A percentile compares a stretch with the other conserved stretches of the same genome.
Evolutionary conservation across 1,284 basidiomycete species (phyloP).

Genomic region (Tylopilus sp.): DNA sequence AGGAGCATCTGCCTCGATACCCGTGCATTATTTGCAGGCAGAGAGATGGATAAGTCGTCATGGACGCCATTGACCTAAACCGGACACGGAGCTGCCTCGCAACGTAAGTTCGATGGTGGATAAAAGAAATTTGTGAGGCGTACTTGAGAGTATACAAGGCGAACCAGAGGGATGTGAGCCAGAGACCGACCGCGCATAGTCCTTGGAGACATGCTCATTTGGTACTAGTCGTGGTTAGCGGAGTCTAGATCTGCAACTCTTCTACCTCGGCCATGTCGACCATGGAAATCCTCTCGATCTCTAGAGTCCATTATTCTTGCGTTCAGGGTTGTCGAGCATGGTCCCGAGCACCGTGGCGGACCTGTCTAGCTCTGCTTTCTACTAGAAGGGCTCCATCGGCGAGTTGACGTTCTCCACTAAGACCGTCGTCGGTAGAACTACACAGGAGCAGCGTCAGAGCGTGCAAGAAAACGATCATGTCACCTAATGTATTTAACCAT

Average conservation of each 20-base stretch:
- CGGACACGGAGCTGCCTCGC: slow-evolving; percentile 55
- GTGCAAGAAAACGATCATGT: slow-evolving; percentile 96
- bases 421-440: slow-evolving; percentile 94
- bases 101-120: slow-evolving; percentile 28
- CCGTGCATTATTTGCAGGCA: slow-evolving; percentile 40
- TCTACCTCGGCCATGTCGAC: slow-evolving; percentile 9
- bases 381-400: slow-evolving; percentile 86
- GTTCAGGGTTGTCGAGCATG: slow-evolving; percentile 67
- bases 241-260: slow-evolving; percentile 2
- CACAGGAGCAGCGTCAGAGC: slow-evolving; percentile 91
- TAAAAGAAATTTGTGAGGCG: slow-evolving; percentile 23
- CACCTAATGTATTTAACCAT: slow-evolving; percentile 92
- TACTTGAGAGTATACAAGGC: slow-evolving; percentile 38
- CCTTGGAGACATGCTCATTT: slow-evolving; percentile 30
- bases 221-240: not conserved
- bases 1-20: slow-evolving; percentile 41
- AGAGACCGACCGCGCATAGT: slow-evolving; percentile 23
- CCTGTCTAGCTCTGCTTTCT: slow-evolving; percentile 94
- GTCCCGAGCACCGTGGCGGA: slow-evolving; percentile 84
- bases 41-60: slow-evolving; percentile 50
- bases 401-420: slow-evolving; percentile 93
- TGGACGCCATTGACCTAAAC: slow-evolving; percentile 65
- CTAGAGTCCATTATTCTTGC: slow-evolving; percentile 60
- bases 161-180: slow-evolving; percentile 38
- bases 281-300: slow-evolving; percentile 82